These are phyloP conservation scores for Schoenoplectus tabernaemontani DNA, from an alignment of 202 grass and related monocot genomes.

Conservation along the genomic window DNA sequence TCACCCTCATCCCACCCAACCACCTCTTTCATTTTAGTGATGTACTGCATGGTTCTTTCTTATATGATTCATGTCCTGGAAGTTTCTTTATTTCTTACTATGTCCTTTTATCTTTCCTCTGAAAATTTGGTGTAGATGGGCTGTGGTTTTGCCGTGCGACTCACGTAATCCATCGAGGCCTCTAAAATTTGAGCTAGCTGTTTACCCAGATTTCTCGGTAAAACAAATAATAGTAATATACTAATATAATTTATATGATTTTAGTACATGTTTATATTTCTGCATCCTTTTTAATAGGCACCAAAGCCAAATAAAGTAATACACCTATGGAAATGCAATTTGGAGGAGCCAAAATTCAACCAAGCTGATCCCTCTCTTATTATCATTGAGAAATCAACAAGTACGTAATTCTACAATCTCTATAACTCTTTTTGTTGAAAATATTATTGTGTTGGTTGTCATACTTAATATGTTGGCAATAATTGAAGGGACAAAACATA, in stretches of 20 bases:
- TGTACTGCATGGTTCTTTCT: background rate
- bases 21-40: background rate
- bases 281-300: slow-evolving; percentile 39
- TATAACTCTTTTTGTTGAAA: background rate
- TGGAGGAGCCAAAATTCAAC: slow-evolving; percentile 75
- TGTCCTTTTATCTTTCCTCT: too few species aligned
- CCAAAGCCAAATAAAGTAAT: slow-evolving; percentile 58
- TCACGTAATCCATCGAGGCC: slow-evolving; percentile 35
- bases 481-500: slow-evolving; percentile 49
- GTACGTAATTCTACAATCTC: slow-evolving; percentile 37
- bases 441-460: background rate
- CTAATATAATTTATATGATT: background rate
- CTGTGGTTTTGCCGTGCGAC: slow-evolving; percentile 63
- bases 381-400: slow-evolving; percentile 73
- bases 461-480: slow-evolving; percentile 7
- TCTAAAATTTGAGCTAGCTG: slow-evolving; percentile 65
- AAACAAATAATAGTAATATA: background rate
- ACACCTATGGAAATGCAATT: slow-evolving; percentile 69
- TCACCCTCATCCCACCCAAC: background rate
- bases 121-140: slow-evolving; percentile 47
- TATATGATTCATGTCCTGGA: background rate
- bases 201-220: slow-evolving; percentile 85
- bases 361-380: slow-evolving; percentile 48
- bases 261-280: slow-evolving; percentile 7
- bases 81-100: slow-evolving; percentile 12